A percentile compares a stretch with the other conserved stretches of the same genome.
Conservation (phyloP, 1,284 basidiomycete species). For the Malassezia equina region DNA sequence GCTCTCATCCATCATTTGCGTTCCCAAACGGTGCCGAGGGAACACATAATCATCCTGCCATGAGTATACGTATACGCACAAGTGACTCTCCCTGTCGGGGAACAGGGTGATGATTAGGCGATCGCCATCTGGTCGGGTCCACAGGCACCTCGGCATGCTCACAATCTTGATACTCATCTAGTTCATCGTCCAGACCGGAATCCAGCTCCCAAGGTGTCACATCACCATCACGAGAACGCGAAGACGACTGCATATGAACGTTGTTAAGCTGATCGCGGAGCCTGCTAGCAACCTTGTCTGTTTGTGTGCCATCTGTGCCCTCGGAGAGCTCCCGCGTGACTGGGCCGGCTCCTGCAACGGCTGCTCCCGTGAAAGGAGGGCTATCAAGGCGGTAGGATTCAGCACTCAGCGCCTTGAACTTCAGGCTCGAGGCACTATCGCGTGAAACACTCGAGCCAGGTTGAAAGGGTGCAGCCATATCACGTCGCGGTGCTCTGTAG, state of each 20-base stretch:
- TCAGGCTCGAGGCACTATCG: constrained; percentile 21
- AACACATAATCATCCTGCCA: constrained; percentile 36
- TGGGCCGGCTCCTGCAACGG: constrained; percentile 30
- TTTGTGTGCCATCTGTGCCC: constrained; percentile 8
- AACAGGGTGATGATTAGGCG: constrained; percentile 13
- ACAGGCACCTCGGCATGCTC: not conserved
- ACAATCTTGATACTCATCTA: constrained; percentile 14
- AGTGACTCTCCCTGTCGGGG: constrained; percentile 31
- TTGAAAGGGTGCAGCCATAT: not conserved
- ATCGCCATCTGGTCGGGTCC: not conserved
- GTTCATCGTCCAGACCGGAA: constrained; percentile 25
- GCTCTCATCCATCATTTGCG: constrained; percentile 40
- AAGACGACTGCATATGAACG: constrained; percentile 20
- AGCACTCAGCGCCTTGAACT: constrained; percentile 38
- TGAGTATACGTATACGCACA: not conserved
- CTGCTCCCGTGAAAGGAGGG: constrained; percentile 44
- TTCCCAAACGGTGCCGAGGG: constrained; percentile 40
- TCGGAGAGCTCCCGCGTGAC: constrained; percentile 22
- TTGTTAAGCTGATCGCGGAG: constrained; percentile 15
- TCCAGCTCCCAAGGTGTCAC: constrained; percentile 29
- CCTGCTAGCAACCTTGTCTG: constrained; percentile 18
- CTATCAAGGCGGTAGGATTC: constrained; percentile 46
- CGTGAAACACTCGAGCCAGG: not conserved
- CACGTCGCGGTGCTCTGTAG: too few species aligned
- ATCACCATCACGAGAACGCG: constrained; percentile 25